These are phyloP conservation scores for Colletotrichum australisinense DNA, from an alignment of 2,329 filamentous ascomycete species.

Conservation along the genomic window DNA sequence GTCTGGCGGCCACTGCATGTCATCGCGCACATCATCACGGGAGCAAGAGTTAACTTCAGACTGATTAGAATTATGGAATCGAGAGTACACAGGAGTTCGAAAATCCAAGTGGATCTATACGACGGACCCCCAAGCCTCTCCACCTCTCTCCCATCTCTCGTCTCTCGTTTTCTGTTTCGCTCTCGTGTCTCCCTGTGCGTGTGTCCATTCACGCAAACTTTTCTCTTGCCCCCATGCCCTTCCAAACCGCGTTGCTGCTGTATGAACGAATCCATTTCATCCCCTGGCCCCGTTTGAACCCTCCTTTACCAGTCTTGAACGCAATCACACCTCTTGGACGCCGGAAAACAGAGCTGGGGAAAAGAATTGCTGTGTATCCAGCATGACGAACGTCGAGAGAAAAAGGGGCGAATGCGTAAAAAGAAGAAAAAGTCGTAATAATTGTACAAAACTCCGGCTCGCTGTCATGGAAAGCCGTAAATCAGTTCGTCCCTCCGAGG, in stretches of 20 bases:
- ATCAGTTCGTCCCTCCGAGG: neutral
- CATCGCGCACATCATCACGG: no score
- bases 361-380: neutral
- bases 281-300: neutral
- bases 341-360: neutral
- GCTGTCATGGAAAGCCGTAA: slow-evolving; percentile 10
- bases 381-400: neutral
- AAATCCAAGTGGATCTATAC: slow-evolving; percentile 30
- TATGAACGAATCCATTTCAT: neutral
- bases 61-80: slow-evolving; percentile 33
- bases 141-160: neutral
- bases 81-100: slow-evolving; percentile 17
- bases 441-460: slow-evolving; percentile 23
- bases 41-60: neutral
- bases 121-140: slow-evolving; percentile 1
- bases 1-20: no score
- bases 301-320: slow-evolving; percentile 12
- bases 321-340: slow-evolving; percentile 4
- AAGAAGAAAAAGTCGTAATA: slow-evolving; percentile 9
- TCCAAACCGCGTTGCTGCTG: neutral
- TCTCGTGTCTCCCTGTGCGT: neutral
- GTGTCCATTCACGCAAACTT: neutral
- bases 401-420: neutral
- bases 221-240: slow-evolving; percentile 8
- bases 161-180: neutral